Evolutionary conservation across 2,329 filamentous ascomycete genomes (phyloP).

Genomic region (Fonsecaea multimorphosa): DNA sequence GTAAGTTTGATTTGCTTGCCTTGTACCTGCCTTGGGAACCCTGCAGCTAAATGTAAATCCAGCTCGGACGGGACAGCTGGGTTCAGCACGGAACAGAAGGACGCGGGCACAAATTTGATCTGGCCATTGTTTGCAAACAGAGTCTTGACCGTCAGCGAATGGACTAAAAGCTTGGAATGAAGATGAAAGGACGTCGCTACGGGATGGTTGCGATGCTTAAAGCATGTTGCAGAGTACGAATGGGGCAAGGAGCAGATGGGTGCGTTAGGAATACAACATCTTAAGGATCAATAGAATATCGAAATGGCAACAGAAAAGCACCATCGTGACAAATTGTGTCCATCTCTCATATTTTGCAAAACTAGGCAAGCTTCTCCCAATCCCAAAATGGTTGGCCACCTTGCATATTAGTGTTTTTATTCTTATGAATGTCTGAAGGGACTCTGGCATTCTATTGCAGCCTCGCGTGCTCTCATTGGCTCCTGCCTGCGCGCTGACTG

Average conservation of each 20-base stretch:
- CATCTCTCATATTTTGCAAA: too few relatives aligned
- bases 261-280: background rate
- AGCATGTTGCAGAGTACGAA: background rate
- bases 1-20: slow-evolving; percentile 1
- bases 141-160: slow-evolving; percentile 6
- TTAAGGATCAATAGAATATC: background rate
- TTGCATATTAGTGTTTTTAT: too few relatives aligned
- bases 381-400: too few relatives aligned
- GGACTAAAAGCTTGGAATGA: slow-evolving; percentile 10
- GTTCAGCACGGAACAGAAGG: slow-evolving; percentile 11
- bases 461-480: slow-evolving; percentile 3
- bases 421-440: background rate
- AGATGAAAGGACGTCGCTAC: background rate
- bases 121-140: slow-evolving; percentile 18
- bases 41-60: background rate
- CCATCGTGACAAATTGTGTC: too few relatives aligned
- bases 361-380: too few relatives aligned
- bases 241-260: background rate
- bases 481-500: slow-evolving; percentile 2
- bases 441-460: background rate
- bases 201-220: background rate
- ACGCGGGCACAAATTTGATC: slow-evolving; percentile 7
- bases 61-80: slow-evolving; percentile 17
- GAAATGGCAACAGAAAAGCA: background rate
- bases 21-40: background rate